Percentiles rank a stretch among this genome's conserved stretches.
phyloP scores from a whole-genome alignment of 2,329 filamentous ascomycete species.

The Elsinoe necatrix region DNA sequence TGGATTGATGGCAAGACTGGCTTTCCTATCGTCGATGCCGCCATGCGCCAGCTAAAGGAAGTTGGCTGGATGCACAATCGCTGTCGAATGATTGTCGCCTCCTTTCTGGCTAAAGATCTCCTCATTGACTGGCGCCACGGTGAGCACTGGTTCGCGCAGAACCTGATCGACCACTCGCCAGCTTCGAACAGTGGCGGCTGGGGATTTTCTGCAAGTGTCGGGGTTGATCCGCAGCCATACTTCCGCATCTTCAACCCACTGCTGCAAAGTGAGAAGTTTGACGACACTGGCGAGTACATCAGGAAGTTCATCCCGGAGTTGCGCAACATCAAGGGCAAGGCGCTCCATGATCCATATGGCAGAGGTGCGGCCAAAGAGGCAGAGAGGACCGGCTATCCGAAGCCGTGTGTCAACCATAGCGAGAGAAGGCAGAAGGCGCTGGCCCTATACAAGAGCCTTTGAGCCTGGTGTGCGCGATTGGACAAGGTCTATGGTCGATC shows the following conservation, averaged over 20 bases:
- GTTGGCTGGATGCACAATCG: slow-evolving; percentile 78
- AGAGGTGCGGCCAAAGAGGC: slow-evolving; percentile 53
- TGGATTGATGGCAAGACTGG: slow-evolving; percentile 72
- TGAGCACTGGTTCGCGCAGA: slow-evolving; percentile 74
- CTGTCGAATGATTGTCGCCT: slow-evolving; percentile 74
- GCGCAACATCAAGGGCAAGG: slow-evolving; percentile 52
- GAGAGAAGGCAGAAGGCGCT: slow-evolving; percentile 58
- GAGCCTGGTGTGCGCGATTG: background rate
- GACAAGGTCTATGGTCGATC: background rate
- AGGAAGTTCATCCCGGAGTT: slow-evolving; percentile 75
- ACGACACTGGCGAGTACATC: slow-evolving; percentile 70
- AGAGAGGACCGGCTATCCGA: slow-evolving; percentile 62
- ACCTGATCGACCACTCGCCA: slow-evolving; percentile 71
- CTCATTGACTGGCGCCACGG: slow-evolving; percentile 77
- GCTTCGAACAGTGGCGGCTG: slow-evolving; percentile 67
- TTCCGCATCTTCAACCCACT: slow-evolving; percentile 86
- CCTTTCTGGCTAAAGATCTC: slow-evolving; percentile 71
- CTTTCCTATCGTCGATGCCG: slow-evolving; percentile 76
- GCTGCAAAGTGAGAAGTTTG: slow-evolving; percentile 79
- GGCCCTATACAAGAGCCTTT: slow-evolving; percentile 53
- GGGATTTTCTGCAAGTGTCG: slow-evolving; percentile 58
- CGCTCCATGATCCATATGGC: slow-evolving; percentile 73
- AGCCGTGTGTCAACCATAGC: slow-evolving; percentile 67
- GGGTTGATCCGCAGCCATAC: slow-evolving; percentile 80
- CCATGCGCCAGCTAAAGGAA: slow-evolving; percentile 66